A percentile compares a stretch with the other conserved stretches of the same genome.
Evolutionary conservation across 148 eudicot species (phyloP).

Genomic region (Arctostaphylos glauca): DNA sequence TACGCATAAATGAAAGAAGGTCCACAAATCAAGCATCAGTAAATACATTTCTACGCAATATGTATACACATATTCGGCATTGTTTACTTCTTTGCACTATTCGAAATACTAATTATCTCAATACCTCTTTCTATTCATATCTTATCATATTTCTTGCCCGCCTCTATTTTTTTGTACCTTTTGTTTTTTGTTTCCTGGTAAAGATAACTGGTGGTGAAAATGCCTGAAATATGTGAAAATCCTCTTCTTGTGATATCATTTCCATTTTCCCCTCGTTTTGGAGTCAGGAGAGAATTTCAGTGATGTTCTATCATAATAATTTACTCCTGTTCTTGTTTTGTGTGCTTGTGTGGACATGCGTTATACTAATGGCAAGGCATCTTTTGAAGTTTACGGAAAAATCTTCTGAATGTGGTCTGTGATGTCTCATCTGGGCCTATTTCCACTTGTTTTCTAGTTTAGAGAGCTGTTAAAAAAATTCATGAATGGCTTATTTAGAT

Average conservation of each 20-base stretch:
- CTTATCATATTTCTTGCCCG: too few species aligned
- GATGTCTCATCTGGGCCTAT: neutral
- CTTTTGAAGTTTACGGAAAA: neutral
- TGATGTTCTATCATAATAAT: neutral
- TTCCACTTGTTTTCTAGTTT: neutral
- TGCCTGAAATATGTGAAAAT: neutral
- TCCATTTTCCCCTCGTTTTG: neutral
- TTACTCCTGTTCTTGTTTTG: neutral
- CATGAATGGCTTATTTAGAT: neutral
- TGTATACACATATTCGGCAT: too few species aligned
- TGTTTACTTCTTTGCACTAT: too few species aligned
- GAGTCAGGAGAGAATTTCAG: neutral
- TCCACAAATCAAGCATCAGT: too few species aligned
- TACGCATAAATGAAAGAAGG: too few species aligned
- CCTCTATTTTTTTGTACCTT: neutral
- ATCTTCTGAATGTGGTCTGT: neutral
- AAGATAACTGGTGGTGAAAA: neutral
- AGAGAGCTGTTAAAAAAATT: neutral
- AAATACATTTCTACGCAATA: too few species aligned
- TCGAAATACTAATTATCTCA: too few species aligned
- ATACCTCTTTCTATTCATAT: too few species aligned
- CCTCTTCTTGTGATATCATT: slow-evolving; percentile 3
- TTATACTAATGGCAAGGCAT: too few species aligned
- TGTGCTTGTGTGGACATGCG: neutral
- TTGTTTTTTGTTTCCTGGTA: neutral